Evolutionary conservation across 2,329 filamentous ascomycete species (phyloP).

Genomic region (Cadophora gregata): DNA sequence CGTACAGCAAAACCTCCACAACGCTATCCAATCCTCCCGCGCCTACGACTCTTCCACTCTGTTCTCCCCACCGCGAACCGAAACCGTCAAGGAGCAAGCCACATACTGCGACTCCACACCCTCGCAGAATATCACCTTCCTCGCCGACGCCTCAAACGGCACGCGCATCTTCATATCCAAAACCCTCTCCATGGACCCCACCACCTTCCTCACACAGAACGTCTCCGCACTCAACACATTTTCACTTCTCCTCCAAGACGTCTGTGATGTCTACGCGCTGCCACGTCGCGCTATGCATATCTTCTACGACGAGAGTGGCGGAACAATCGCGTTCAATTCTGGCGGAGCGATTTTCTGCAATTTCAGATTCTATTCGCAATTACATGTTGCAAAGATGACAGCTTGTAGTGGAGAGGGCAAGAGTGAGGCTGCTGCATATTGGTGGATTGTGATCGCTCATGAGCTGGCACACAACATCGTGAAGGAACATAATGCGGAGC

Average conservation of each 20-base stretch:
- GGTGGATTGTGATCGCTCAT: constrained; percentile 96
- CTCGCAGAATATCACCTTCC: constrained; percentile 73
- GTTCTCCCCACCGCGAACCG: constrained; percentile 75
- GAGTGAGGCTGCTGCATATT: constrained; percentile 79
- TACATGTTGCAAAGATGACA: constrained; percentile 66
- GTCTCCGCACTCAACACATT: constrained; percentile 71
- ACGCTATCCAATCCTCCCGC: constrained; percentile 79
- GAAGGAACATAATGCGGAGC: constrained; percentile 74
- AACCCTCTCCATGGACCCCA: constrained; percentile 53
- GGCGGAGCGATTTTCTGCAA: constrained; percentile 93
- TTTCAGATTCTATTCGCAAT: constrained; percentile 80
- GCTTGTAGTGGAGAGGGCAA: constrained; percentile 52
- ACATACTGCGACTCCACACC: constrained; percentile 85
- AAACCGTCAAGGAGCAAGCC: constrained; percentile 78
- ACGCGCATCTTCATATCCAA: constrained; percentile 77
- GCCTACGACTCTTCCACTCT: constrained; percentile 75
- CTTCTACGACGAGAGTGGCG: constrained; percentile 80
- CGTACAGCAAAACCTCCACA: constrained; percentile 73
- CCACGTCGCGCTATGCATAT: constrained; percentile 75
- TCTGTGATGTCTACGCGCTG: constrained; percentile 76
- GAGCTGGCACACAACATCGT: constrained; percentile 96
- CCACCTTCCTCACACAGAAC: constrained; percentile 66
- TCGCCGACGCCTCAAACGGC: constrained; percentile 71
- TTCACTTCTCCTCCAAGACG: constrained; percentile 69
- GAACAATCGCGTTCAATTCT: constrained; percentile 91